phyloP scores from a whole-genome alignment of 352 stramenopile species.

The Pythium sukuiense region DNA sequence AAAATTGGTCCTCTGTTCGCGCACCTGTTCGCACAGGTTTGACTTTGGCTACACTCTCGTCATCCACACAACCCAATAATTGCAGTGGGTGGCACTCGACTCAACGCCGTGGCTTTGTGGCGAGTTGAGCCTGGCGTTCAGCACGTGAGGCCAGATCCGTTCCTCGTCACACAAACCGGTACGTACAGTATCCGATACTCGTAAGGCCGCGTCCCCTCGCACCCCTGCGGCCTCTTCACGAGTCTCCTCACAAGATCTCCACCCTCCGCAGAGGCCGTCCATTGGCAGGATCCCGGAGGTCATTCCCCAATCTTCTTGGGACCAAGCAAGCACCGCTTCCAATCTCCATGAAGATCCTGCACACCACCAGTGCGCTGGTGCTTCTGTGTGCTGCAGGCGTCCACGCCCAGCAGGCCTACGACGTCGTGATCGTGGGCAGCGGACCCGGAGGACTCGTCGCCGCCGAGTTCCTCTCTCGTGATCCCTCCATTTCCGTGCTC shows the following conservation, averaged over 20 bases:
- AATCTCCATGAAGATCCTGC: background rate
- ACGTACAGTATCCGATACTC: background rate
- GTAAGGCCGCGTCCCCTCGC: background rate
- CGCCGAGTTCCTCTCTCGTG: conserved; percentile 58
- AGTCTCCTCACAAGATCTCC: background rate
- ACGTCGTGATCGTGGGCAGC: conserved; percentile 63
- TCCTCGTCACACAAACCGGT: background rate
- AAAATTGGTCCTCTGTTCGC: background rate
- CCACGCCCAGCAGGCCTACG: conserved; percentile 29
- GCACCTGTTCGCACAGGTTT: background rate
- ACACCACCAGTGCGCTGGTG: background rate
- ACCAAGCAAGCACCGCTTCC: background rate
- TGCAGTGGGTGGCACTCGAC: background rate
- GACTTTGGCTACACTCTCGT: background rate
- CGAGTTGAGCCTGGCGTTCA: background rate
- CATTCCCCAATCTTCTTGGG: background rate
- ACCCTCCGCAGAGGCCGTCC: background rate
- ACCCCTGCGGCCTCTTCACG: background rate
- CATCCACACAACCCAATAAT: background rate
- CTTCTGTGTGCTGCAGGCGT: background rate
- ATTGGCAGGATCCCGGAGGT: background rate
- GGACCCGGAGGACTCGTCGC: conserved; percentile 61
- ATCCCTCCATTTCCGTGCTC: conserved; percentile 47
- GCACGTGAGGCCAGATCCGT: background rate
- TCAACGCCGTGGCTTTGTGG: background rate